Base-by-base conservation (phyloP, 2,329 filamentous ascomycete species). In the Daldinia sp. region DNA sequence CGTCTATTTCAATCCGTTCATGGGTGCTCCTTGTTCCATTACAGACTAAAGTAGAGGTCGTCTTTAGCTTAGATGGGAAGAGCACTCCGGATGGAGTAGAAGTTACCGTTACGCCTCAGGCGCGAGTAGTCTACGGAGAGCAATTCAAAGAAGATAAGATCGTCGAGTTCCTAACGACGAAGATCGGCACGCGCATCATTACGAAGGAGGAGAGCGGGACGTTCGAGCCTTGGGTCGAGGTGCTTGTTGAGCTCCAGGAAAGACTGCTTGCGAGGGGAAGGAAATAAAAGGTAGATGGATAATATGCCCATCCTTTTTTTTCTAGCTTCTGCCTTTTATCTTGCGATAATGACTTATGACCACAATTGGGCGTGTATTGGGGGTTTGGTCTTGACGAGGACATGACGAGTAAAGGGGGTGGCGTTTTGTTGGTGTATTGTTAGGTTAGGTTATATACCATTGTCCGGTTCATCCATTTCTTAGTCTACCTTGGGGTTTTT, bases 61-160 rank as follows among this genome's bases (percentile, higher is more conserved):
- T 78, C 0, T 83, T 95, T 63, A 83, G 84, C 15, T 78, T 95
- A 26, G 81, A 79, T 0, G 81, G 85, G 2, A 78, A 79, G 9
- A 82, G 79, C 55, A 80, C 80, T 0, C 80, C 81, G 0, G 81
- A 83, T n/a, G 84, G 85, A 3, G 80, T 90, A 10, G 84, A 87
- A 0, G 83, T 93, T 39, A 78, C 79, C 13, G 81, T 92, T 26
- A 80, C 80, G 5, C 83, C 86, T 1, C 82, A 81, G 23, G 91
- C 89, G 0, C 84, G 83, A 59, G 88, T 94, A 0, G 82, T 93
- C 1, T 96, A 96, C 77, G 93, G 93, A 0, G 92, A 95, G 80
- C 85, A 87, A 67, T 94, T 94, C 78, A 92, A 93, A 71, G 88
- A 89, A 71, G 87, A 84, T 56, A 94, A 93, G 79, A 90, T 96